Percentiles rank a stretch among this genome's conserved stretches.
These are phyloP conservation scores for Prototheca stagnorum DNA, from an alignment of 163 green algal species.

Conservation along the genomic window DNA sequence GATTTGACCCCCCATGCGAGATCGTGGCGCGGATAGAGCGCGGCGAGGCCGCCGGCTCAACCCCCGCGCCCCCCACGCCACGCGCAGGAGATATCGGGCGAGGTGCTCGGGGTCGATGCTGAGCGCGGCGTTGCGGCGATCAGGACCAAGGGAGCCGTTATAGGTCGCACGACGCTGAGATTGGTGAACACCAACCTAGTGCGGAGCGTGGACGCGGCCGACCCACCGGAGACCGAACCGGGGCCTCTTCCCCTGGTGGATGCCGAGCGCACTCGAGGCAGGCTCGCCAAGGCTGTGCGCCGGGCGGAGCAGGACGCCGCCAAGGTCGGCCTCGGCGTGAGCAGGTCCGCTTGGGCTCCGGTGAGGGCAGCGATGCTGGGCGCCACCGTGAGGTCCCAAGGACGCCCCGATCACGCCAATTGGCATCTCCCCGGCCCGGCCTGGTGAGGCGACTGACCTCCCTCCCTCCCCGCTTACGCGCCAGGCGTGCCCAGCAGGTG, in stretches of 20 bases:
- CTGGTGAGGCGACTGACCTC: no score
- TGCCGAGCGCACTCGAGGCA: constrained; percentile 22
- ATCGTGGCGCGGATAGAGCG: no score
- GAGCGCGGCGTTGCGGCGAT: not conserved
- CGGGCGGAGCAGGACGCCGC: constrained; percentile 17
- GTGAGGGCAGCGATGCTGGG: no score
- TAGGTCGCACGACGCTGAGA: not conserved
- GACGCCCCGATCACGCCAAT: no score
- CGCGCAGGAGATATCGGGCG: not conserved
- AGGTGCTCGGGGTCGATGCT: not conserved
- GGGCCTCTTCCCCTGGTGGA: constrained; percentile 41
- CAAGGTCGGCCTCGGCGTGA: constrained; percentile 57
- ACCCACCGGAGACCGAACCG: not conserved
- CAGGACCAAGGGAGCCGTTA: no score
- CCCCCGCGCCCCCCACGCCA: no score
- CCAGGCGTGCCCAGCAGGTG: constrained; percentile 17
- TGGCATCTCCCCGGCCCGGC: no score
- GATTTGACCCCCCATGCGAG: no score
- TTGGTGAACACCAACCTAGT: constrained; percentile 37
- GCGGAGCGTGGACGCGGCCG: constrained; percentile 9
- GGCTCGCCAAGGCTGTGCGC: constrained; percentile 41
- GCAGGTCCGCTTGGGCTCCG: constrained; percentile 1
- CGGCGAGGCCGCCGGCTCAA: no score
- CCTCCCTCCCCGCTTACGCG: not conserved
- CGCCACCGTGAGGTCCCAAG: no score